Percentiles rank a stretch among this genome's conserved stretches.
These are phyloP conservation scores for Blastobotrys raffinosifermentans DNA, from an alignment of 1,139 yeast species.

Conservation along the genomic window DNA sequence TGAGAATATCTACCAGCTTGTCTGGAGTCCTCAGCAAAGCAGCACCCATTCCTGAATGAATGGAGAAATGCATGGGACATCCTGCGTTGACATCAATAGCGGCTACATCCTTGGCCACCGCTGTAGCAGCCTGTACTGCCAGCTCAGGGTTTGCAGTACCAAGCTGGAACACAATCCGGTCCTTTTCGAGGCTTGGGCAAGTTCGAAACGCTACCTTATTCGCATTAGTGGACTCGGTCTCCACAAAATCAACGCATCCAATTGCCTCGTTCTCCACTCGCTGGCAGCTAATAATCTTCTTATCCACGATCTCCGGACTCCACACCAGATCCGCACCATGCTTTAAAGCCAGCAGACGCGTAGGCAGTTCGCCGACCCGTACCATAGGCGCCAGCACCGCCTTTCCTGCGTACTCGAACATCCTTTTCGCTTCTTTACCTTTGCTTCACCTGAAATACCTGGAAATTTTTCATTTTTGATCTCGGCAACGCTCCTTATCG, in stretches of 20 bases:
- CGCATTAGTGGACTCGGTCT: conserved; percentile 37
- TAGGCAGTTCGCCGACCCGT: conserved; percentile 89
- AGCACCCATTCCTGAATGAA: conserved; percentile 97
- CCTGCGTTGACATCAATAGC: conserved; percentile 95
- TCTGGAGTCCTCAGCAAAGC: conserved; percentile 83
- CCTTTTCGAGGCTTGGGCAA: conserved; percentile 52
- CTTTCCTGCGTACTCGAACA: conserved; percentile 54
- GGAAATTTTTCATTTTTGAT: no score
- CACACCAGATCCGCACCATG: conserved; percentile 94
- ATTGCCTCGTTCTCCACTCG: conserved; percentile 61
- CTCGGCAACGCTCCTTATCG: no score
- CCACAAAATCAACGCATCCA: conserved; percentile 36
- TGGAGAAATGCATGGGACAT: conserved; percentile 63
- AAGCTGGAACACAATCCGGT: conserved; percentile 73
- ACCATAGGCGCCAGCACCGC: conserved; percentile 88
- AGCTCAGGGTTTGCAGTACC: conserved; percentile 80
- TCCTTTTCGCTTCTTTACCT: conserved; percentile 7
- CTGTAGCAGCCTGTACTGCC: conserved; percentile 81
- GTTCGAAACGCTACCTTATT: conserved; percentile 63
- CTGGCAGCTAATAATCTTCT: conserved; percentile 64
- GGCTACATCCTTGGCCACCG: conserved; percentile 78
- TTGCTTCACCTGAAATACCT: no score
- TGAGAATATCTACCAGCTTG: conserved; percentile 59
- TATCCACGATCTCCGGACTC: conserved; percentile 90
- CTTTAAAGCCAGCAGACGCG: conserved; percentile 67